phyloP scores from a whole-genome alignment of 768 basidiomycete species.

The Crepidotus variabilis region DNA sequence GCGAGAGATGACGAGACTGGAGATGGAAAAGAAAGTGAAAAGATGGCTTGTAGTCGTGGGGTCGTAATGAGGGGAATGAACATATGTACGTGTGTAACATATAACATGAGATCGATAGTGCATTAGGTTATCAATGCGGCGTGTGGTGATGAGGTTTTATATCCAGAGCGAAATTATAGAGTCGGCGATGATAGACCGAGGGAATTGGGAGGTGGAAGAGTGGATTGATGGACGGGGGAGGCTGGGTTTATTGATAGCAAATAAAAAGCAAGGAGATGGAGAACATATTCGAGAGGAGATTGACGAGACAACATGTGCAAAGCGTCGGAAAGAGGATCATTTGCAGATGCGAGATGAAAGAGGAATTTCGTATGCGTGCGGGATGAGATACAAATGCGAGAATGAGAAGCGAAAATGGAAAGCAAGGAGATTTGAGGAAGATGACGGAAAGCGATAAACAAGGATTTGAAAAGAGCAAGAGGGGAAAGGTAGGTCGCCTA shows the following conservation, averaged over 20 bases:
- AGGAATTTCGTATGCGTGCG: constrained; percentile 9
- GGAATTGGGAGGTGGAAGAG: constrained; percentile 9
- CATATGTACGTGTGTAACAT: neutral
- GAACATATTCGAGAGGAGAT: constrained; percentile 15
- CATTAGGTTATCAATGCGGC: neutral
- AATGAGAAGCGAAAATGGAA: constrained; percentile 4
- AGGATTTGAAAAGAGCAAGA: neutral
- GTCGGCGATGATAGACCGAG: neutral
- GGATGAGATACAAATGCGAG: constrained; percentile 13
- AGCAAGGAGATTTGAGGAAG: constrained; percentile 2
- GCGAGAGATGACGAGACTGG: constrained; percentile 12
- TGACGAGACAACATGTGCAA: constrained; percentile 12
- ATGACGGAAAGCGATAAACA: neutral
- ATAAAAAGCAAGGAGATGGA: constrained; percentile 21
- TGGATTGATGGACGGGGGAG: constrained; percentile 3
- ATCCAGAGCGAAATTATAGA: neutral
- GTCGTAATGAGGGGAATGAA: neutral
- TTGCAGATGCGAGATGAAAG: constrained; percentile 7
- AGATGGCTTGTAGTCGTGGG: constrained; percentile 10
- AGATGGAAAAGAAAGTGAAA: constrained; percentile 14
- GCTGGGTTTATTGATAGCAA: constrained; percentile 22
- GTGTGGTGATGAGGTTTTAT: neutral
- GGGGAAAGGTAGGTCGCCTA: constrained; percentile 18
- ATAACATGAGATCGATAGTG: neutral
- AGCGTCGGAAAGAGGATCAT: constrained; percentile 12